Evolutionary conservation across 108 stramenopile species (phyloP), one percentile per base, ranked within the genome.

Genomic region (Conticribra guillardii): DNA sequence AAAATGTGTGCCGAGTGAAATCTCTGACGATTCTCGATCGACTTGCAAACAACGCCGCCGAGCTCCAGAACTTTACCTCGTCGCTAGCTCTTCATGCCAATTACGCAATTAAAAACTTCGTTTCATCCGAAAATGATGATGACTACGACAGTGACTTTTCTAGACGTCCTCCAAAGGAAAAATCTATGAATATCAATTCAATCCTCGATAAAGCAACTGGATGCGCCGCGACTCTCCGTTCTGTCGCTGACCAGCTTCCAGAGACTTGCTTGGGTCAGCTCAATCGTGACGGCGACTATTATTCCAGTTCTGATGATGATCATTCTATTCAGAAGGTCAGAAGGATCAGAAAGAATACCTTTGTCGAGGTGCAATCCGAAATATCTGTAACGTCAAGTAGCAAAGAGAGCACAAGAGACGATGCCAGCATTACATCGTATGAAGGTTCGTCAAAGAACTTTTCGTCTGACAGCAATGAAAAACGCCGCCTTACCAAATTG

Each of bases 61-160:
- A 60, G 1, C 9, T 44, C 37, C 34, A 60, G 24, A 37, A 11
- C 3, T 60, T 60, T 22, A 34, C 34, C 3, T 34, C 24, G 9
- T 2, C 59, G 1, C 23, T 60, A 0, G 18, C 19, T 1, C 59
- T 60, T 2, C 59, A 60, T 34, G 59, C 59, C 1, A 30, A 44
- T 4, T 34, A 60, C 23, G 37, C 32, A 23, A 21, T 60, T 4
- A 32, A 17, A 4, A 60, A 60, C n/a, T 30, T 60, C n/a, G 7
- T 44, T 17, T 41, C 37, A 11, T 41, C 37, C 8, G 37, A 11
- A 5, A 41, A 41, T 5, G 59, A 60, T n/a, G 59, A 60, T 0
- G 59, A 60, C 21, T 60, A 60, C 59, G 59, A 60, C 4, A 60
- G 59, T 22, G 59, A 60, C 23, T 4, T 4, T 44, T 60, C 59